Percentiles rank a stretch among this genome's conserved stretches.
Conservation (phyloP, 176 grass and related monocot species). For the Urochloa ruziziensis region DNA sequence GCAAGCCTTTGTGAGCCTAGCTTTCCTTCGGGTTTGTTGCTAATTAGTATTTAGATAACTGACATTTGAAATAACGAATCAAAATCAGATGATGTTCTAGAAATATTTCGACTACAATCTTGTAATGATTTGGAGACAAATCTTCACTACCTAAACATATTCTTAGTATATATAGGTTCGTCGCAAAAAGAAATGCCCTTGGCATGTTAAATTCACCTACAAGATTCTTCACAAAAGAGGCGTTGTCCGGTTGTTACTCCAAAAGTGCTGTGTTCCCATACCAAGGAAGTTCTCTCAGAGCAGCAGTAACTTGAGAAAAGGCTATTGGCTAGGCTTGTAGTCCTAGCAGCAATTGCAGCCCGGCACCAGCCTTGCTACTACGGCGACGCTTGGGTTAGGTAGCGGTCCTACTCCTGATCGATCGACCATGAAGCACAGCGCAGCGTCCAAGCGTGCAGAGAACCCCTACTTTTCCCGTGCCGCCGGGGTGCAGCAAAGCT, state of each 20-base stretch:
- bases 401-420: constrained; percentile 9
- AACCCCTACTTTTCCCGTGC: neutral
- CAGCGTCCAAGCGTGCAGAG: constrained; percentile 12
- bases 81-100: neutral
- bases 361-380: neutral
- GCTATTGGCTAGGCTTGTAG: neutral
- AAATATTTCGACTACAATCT: neutral
- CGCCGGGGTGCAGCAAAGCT: neutral
- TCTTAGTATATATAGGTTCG: neutral
- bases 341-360: neutral
- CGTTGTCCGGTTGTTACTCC: neutral
- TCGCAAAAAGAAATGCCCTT: neutral
- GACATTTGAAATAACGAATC: neutral
- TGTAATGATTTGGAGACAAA: neutral
- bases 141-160: neutral
- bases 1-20: neutral
- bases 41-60: neutral
- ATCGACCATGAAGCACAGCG: neutral
- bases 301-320: neutral
- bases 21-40: neutral
- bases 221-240: neutral
- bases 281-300: neutral
- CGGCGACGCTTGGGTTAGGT: neutral
- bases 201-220: neutral
- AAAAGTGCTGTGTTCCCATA: neutral